Percentiles rank a stretch among this genome's conserved stretches.
Conservation (phyloP, 768 basidiomycete genomes). For the Tricholoma furcatifolium region DNA sequence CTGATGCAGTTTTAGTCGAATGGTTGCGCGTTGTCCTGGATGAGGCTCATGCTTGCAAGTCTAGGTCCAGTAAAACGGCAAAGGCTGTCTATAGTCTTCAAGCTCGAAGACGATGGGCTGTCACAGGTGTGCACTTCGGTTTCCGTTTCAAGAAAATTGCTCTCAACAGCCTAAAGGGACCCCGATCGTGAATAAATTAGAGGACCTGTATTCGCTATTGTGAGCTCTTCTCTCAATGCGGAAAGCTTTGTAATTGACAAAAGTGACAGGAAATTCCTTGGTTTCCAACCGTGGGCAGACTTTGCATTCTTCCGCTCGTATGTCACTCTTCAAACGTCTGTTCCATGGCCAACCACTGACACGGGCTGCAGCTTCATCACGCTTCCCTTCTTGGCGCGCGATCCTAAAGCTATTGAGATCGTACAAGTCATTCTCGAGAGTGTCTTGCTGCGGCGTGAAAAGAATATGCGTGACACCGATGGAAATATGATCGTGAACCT, state of each 20-base stretch:
- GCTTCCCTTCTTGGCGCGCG: conserved; percentile 85
- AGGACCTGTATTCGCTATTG: conserved; percentile 88
- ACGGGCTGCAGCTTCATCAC: conserved; percentile 70
- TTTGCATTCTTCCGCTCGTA: conserved; percentile 89
- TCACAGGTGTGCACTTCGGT: conserved; percentile 56
- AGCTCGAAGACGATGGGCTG: conserved; percentile 83
- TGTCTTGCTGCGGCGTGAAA: conserved; percentile 85
- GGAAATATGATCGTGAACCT: conserved; percentile 88
- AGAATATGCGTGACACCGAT: conserved; percentile 84
- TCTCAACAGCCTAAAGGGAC: conserved; percentile 50
- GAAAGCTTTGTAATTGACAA: background rate
- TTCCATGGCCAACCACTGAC: conserved; percentile 3
- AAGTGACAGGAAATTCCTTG: conserved; percentile 65
- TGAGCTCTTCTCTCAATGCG: conserved; percentile 24
- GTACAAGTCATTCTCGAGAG: conserved; percentile 94
- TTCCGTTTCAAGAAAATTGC: background rate
- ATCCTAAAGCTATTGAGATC: conserved; percentile 91
- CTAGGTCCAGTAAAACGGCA: conserved; percentile 81
- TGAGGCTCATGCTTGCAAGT: conserved; percentile 96
- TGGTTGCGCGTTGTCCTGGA: conserved; percentile 87
- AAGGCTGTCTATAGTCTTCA: conserved; percentile 84
- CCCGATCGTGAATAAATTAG: conserved; percentile 91
- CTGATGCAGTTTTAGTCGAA: conserved; percentile 46
- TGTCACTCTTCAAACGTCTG: conserved; percentile 22
- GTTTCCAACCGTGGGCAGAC: conserved; percentile 79